These are phyloP conservation scores for Zygotorulaspora florentina DNA, from an alignment of 805 yeast species.

Conservation along the genomic window DNA sequence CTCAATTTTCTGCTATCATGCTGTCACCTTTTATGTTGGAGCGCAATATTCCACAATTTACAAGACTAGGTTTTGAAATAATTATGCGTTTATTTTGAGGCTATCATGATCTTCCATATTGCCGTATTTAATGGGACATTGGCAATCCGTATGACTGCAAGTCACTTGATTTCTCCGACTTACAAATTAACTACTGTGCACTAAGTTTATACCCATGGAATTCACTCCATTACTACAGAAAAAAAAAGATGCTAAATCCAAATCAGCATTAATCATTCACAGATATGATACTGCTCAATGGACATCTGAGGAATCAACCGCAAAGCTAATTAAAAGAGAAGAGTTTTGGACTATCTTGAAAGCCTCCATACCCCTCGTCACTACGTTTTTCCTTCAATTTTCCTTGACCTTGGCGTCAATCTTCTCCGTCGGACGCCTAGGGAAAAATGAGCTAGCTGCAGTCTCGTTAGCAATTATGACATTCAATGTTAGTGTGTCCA, in stretches of 20 bases:
- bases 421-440: conserved; percentile 70
- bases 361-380: conserved; percentile 49
- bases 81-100: too few species aligned
- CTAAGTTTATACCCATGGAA: conserved; percentile 1
- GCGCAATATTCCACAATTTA: neutral
- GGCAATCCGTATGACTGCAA: neutral
- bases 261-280: neutral
- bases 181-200: neutral
- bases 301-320: neutral
- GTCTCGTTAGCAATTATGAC: conserved; percentile 73
- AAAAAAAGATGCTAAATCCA: neutral
- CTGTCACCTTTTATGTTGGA: neutral
- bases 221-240: neutral
- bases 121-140: neutral
- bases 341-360: conserved; percentile 38
- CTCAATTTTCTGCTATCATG: too few species aligned
- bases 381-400: conserved; percentile 64
- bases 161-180: neutral
- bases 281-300: neutral
- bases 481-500: conserved; percentile 61
- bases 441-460: conserved; percentile 61
- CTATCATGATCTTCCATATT: neutral
- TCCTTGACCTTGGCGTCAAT: conserved; percentile 74
- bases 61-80: neutral
- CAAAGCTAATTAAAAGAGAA: neutral